Evolutionary conservation across 345 rosid species (phyloP).

Genomic region (Corymbia maculata): DNA sequence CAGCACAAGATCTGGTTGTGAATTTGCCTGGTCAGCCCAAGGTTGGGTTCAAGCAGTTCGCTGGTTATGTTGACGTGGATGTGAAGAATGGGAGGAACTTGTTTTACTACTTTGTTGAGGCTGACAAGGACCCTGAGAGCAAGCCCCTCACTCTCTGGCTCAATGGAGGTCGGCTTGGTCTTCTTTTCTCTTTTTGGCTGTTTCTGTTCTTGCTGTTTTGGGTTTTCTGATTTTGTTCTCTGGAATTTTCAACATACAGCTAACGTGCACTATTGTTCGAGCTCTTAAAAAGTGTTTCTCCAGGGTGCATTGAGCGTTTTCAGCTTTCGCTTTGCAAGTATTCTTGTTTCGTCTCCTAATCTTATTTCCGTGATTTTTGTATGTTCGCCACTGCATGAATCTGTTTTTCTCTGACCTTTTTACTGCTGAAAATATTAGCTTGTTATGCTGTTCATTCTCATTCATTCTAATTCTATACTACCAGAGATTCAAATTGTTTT

Average conservation of each 20-base stretch:
- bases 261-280: not conserved
- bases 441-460: not conserved
- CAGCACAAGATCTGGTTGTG: slow-evolving; percentile 67
- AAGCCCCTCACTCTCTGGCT: slow-evolving; percentile 92
- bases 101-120: slow-evolving; percentile 91
- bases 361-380: not conserved
- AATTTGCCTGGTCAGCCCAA: slow-evolving; percentile 71
- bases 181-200: not conserved
- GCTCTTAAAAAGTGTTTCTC: not conserved
- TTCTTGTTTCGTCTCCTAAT: not conserved
- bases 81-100: slow-evolving; percentile 64
- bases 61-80: slow-evolving; percentile 84
- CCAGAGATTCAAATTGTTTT: not conserved
- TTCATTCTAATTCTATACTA: not conserved
- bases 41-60: slow-evolving; percentile 65
- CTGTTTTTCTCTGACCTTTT: not conserved
- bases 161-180: slow-evolving; percentile 56
- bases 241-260: not conserved
- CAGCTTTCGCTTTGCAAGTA: not conserved
- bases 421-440: not conserved
- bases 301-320: not conserved
- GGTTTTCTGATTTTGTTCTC: not conserved
- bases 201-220: not conserved
- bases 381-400: not conserved
- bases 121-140: slow-evolving; percentile 41